Evolutionary conservation across 2,329 filamentous ascomycete species (phyloP), one percentile per base, ranked within the genome.

Genomic region (Tolypocladium inflatum): DNA sequence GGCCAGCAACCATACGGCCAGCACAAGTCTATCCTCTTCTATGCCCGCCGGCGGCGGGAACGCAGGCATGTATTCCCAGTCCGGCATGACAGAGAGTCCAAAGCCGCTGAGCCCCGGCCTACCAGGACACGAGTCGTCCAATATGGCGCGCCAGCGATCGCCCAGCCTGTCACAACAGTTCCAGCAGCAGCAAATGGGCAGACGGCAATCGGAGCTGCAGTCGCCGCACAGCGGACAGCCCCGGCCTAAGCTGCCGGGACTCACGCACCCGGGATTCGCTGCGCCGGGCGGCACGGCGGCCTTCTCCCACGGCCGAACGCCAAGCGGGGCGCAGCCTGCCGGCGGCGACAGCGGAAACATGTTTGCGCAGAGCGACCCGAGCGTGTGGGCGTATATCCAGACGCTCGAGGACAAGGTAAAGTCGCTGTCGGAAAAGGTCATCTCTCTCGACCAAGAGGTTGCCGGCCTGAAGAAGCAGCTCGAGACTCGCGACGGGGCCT

Each of bases 21-120:
- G 75, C 57, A 76, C 78, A 13, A 81, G 77, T 65, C 73, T 51
- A 11, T 51, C 80, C 39, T 78, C 79, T 3, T 79, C 78, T 17
- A 64, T 78, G 55, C 75, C 79, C 9, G 68, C 79, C 35, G 74
- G 73, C 56, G 73, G 74, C 48, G 75, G 75, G 52, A 78, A 76
- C 59, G 76, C 77, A 53, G 81, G 80, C 21, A 81, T 91, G 63
- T 95, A 90, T 68, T 81, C 85, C 10, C 86, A 91, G 62, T 81
- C 83, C 57, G 81, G 77, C 59, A 89, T 96, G 76, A 94, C 89
- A 3, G 91, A 96, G 71, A 95, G 90, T 63, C 91, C 91, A 0
- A 95, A 92, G 68, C 88, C 91, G 4, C 77, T 96, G 45, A 91
- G 87, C 60, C 88, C 88, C n/a, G 80, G 80, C 21, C 77, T 73